These are phyloP conservation scores for Xylaria nigripes DNA, from an alignment of 495 filamentous ascomycete species.

Conservation along the genomic window DNA sequence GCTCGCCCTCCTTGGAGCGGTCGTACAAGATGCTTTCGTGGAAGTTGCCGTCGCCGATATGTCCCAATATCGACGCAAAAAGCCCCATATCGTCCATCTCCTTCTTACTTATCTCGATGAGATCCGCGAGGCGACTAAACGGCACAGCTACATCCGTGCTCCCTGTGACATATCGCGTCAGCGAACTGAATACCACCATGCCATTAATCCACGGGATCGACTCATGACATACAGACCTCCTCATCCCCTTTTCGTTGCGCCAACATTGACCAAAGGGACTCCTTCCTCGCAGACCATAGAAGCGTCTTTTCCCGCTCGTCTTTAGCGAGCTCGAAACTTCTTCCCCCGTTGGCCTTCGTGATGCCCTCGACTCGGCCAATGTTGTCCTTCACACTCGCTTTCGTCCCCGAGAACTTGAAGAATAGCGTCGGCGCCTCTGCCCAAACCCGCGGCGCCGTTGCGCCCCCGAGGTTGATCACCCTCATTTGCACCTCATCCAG, in stretches of 20 bases:
- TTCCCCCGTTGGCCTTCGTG: conserved; percentile 51
- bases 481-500: conserved; percentile 80
- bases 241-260: conserved; percentile 54
- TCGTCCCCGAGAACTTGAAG: conserved; percentile 77
- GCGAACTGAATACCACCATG: not conserved
- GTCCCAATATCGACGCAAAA: conserved; percentile 74
- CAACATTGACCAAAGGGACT: conserved; percentile 68
- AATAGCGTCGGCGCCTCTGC: conserved; percentile 72
- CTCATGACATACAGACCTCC: conserved; percentile 44
- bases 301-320: conserved; percentile 58
- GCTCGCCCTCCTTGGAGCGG: conserved; percentile 54
- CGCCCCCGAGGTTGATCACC: conserved; percentile 64
- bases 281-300: conserved; percentile 70
- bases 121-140: conserved; percentile 75
- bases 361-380: conserved; percentile 58
- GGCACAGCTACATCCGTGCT: conserved; percentile 87
- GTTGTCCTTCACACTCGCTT: conserved; percentile 59
- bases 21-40: conserved; percentile 86
- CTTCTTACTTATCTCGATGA: conserved; percentile 84
- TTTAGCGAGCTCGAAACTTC: conserved; percentile 67
- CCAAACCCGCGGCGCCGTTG: conserved; percentile 59
- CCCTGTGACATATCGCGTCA: conserved; percentile 29
- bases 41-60: conserved; percentile 70
- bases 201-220: not conserved
- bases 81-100: conserved; percentile 78